These are phyloP conservation scores for Leptoxyphium fumago DNA, from an alignment of 2,329 filamentous ascomycete species.

Conservation along the genomic window DNA sequence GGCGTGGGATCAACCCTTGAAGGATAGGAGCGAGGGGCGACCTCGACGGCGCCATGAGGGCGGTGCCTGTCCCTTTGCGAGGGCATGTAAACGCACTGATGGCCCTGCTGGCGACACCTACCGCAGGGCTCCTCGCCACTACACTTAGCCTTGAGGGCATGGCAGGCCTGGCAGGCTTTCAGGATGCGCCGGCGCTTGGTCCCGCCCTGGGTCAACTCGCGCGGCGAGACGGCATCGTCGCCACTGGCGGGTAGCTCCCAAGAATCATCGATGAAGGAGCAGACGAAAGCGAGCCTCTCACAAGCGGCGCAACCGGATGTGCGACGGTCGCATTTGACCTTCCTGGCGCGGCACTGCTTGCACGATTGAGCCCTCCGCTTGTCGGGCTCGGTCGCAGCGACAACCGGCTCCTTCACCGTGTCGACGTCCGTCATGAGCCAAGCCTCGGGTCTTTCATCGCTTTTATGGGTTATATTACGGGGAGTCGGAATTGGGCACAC, in stretches of 20 bases:
- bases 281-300: neutral
- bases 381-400: neutral
- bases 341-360: neutral
- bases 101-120: neutral
- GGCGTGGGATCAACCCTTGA: neutral
- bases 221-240: neutral
- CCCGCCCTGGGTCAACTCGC: neutral
- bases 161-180: neutral
- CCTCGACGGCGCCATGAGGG: neutral
- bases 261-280: neutral
- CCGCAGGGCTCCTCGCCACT: neutral
- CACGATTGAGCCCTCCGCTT: neutral
- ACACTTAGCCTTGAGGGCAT: neutral
- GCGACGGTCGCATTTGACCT: constrained; percentile 1
- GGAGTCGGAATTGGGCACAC: too few species aligned
- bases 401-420: neutral
- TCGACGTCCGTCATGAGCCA: neutral
- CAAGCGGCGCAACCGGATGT: neutral
- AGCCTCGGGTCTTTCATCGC: neutral
- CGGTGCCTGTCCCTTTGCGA: neutral
- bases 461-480: too few species aligned
- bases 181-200: neutral
- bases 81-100: neutral
- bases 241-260: neutral
- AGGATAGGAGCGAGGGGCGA: neutral